Conservation (phyloP, 2,329 filamentous ascomycete species). For the Sporothrix humicola region DNA sequence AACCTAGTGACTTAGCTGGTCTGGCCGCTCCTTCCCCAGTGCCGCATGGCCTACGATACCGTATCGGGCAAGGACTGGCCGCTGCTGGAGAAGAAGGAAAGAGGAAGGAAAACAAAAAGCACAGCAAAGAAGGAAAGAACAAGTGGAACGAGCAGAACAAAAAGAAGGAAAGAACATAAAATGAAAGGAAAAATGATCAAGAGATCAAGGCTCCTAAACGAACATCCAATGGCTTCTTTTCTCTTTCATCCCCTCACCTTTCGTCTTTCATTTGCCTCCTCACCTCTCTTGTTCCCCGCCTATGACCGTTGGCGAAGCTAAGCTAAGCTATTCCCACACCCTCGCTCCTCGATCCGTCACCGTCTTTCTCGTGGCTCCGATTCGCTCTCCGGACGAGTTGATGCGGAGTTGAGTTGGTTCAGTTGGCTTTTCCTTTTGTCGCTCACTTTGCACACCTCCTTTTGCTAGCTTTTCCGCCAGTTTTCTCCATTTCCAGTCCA, state of each 20-base stretch:
- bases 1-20: neutral
- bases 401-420: neutral
- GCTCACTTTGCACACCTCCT: no score
- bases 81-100: neutral
- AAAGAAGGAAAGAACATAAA: neutral
- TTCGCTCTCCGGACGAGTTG: neutral
- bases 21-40: constrained; percentile 7
- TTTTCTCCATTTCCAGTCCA: neutral
- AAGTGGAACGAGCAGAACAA: neutral
- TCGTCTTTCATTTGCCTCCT: neutral
- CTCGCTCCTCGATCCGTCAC: neutral
- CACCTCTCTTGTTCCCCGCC: neutral
- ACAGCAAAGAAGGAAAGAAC: neutral
- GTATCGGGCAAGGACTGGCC: neutral
- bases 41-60: constrained; percentile 5
- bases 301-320: neutral
- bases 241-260: no score
- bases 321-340: constrained; percentile 3
- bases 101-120: neutral
- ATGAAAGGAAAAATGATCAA: neutral
- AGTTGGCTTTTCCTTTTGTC: no score
- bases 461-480: neutral
- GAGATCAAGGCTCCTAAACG: no score
- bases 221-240: no score
- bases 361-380: constrained; percentile 17